Evolutionary conservation across 805 yeast genomes (phyloP), one percentile per base, ranked within the genome.

Genomic region (Candida schatavii): DNA sequence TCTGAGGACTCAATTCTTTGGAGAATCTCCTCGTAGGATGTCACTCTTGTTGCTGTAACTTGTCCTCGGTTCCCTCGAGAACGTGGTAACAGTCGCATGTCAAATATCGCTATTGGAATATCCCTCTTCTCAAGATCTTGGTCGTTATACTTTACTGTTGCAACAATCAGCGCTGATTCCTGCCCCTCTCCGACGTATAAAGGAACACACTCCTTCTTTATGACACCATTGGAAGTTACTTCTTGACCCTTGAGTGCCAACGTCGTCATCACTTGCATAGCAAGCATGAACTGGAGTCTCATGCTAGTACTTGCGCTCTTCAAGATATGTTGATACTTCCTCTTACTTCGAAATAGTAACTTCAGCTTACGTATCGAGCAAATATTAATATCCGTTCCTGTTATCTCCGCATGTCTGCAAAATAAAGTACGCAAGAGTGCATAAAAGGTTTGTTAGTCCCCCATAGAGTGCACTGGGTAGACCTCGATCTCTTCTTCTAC

Each of bases 401-500:
- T n/a, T n/a, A n/a, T n/a, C n/a, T n/a, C n/a, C n/a, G n/a, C n/a
- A n/a, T n/a, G n/a, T n/a, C n/a, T n/a, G n/a, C n/a, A n/a, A n/a
- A n/a, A n/a, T n/a, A n/a, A n/a, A n/a, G n/a, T n/a, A n/a, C n/a
- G n/a, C n/a, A n/a, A n/a, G n/a, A n/a, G n/a, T n/a, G n/a, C n/a
- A n/a, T n/a, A n/a, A n/a, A n/a, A n/a, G n/a, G n/a, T n/a, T n/a
- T n/a, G n/a, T n/a, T n/a, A n/a, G n/a, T n/a, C n/a, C 5, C n/a
- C 19, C 39, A 36, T 36, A 15, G 26, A 17, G 17, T 36, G 26
- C 5, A 36, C 39, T 4, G 39, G n/a, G 39, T 17, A 25, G 19
- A 21, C 20, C 5, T 36, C 39, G 7, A n/a, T 31, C 10, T 26
- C 39, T 23, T 37, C 19, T 15, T 40, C 46, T n/a, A 43, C 19